Percentiles rank a stretch among this genome's conserved stretches.
Evolutionary conservation across 2,329 filamentous ascomycete species (phyloP).

Genomic region (Colletotrichum tamarilloi): DNA sequence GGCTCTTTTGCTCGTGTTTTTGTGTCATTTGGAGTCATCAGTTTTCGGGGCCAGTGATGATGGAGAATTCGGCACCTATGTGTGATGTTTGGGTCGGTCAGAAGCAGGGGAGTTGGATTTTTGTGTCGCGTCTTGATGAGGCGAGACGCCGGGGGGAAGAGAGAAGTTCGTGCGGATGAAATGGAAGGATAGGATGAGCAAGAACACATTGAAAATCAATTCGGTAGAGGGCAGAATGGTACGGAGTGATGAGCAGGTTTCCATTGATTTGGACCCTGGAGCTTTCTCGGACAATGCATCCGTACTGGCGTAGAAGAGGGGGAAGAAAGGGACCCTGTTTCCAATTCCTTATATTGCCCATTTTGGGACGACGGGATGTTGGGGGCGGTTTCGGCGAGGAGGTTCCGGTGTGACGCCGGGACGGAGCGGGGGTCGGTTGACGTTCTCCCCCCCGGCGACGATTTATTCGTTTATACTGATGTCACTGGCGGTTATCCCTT

Average conservation of each 20-base stretch:
- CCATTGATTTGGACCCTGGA: neutral
- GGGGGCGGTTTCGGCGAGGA: slow-evolving; percentile 17
- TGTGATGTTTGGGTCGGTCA: neutral
- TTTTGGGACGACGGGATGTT: neutral
- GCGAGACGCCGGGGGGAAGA: too few relatives aligned
- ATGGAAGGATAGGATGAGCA: neutral
- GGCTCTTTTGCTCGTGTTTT: neutral
- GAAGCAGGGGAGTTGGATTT: neutral
- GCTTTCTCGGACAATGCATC: neutral
- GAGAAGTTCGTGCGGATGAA: neutral
- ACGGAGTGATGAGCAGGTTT: neutral
- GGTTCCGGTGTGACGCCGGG: neutral
- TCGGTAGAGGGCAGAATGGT: neutral
- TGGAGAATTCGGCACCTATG: neutral
- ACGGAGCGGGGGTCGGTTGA: neutral
- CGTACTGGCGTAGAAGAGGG: neutral
- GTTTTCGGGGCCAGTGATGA: neutral
- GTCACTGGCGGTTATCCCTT: neutral
- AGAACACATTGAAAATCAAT: neutral
- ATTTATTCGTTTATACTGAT: neutral
- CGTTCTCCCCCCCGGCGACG: neutral
- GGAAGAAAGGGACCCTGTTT: neutral
- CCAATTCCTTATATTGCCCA: neutral
- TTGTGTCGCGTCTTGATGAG: neutral
- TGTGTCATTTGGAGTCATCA: neutral